These are phyloP conservation scores for Pythium aquatile DNA, from an alignment of 352 stramenopile species.

Conservation along the genomic window DNA sequence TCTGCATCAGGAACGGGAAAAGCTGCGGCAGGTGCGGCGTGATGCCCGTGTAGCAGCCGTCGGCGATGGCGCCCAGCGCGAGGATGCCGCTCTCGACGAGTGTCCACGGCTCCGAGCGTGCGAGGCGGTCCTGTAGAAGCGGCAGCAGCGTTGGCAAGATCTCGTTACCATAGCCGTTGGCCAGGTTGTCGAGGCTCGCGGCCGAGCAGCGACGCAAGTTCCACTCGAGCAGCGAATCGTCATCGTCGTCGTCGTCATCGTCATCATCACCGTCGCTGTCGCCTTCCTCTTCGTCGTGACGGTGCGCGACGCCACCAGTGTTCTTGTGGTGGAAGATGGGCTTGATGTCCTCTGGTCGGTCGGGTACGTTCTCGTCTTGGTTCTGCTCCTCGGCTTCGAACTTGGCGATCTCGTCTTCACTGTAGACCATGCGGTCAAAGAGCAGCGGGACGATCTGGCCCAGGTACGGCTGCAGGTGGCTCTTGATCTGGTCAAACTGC, in stretches of 20 bases:
- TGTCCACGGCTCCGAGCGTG: constrained; percentile 89
- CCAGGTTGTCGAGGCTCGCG: constrained; percentile 93
- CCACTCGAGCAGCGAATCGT: constrained; percentile 95
- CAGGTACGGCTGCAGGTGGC: constrained; percentile 81
- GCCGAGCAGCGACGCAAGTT: constrained; percentile 94
- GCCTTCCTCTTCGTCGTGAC: constrained; percentile 33
- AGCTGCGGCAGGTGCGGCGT: constrained; percentile 89
- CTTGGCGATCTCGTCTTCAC: constrained; percentile 87
- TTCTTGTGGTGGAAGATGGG: constrained; percentile 79
- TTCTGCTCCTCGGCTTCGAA: constrained; percentile 91
- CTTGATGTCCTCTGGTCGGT: constrained; percentile 91
- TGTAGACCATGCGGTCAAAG: constrained; percentile 95
- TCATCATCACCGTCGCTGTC: constrained; percentile 89
- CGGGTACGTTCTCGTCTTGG: constrained; percentile 84
- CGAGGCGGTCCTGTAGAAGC: constrained; percentile 89
- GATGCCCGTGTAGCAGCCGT: constrained; percentile 93
- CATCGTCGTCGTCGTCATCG: constrained; percentile 88
- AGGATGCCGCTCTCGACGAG: constrained; percentile 95
- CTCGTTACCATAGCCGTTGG: constrained; percentile 91
- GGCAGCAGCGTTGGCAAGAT: constrained; percentile 93
- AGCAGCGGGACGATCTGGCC: constrained; percentile 91
- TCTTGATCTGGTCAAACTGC: constrained; percentile 91
- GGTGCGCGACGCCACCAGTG: constrained; percentile 32
- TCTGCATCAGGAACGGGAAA: constrained; percentile 94
- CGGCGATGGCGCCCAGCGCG: constrained; percentile 93